Evolutionary conservation across 129 eudicot species (phyloP).

Genomic region (Kitagawia praeruptora): DNA sequence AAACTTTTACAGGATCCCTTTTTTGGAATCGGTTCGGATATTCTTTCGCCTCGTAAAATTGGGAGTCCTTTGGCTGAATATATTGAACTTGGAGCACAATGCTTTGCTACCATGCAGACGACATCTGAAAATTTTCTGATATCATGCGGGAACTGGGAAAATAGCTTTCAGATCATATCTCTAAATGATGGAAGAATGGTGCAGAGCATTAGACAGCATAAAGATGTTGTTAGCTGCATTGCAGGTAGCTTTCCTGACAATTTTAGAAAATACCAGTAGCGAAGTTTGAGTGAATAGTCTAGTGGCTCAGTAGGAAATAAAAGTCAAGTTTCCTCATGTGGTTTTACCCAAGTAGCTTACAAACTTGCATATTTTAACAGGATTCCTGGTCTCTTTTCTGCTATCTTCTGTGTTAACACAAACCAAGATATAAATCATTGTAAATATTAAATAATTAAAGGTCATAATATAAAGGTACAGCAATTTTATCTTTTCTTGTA

Average conservation of each 20-base stretch:
- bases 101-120: constrained; percentile 75
- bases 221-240: constrained; percentile 92
- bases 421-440: neutral
- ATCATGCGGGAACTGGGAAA: constrained; percentile 97
- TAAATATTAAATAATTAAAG: neutral
- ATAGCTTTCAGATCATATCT: constrained; percentile 82
- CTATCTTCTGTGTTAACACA: neutral
- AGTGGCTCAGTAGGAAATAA: no score
- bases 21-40: constrained; percentile 87
- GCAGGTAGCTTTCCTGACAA: constrained; percentile 46
- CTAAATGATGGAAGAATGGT: constrained; percentile 82
- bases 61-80: constrained; percentile 89
- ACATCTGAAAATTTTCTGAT: constrained; percentile 79
- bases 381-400: neutral
- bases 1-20: constrained; percentile 59
- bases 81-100: constrained; percentile 83
- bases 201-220: constrained; percentile 92
- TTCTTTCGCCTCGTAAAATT: constrained; percentile 77
- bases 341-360: neutral
- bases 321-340: neutral
- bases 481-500: neutral
- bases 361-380: neutral
- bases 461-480: neutral
- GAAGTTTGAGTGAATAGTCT: neutral
- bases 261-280: neutral